Conservation (phyloP, 768 basidiomycete genomes). For the Rhodosporidiobolus sp. region DNA sequence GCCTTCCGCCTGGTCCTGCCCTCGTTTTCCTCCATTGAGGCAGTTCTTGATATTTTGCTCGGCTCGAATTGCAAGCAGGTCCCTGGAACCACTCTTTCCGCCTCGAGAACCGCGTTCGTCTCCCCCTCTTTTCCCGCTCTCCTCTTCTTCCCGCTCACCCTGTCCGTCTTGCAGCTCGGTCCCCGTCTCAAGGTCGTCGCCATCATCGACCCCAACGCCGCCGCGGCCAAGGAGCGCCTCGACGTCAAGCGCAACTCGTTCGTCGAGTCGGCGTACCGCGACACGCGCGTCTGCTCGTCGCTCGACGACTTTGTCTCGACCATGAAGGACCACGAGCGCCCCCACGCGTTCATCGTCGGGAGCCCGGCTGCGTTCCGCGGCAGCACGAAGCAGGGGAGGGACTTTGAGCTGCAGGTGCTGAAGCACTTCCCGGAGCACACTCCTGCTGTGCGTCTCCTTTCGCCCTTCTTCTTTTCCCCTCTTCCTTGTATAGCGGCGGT, state of each 20-base stretch:
- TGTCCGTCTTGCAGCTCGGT: slow-evolving; percentile 64
- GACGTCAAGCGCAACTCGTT: slow-evolving; percentile 88
- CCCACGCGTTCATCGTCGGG: slow-evolving; percentile 43
- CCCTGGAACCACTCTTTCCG: slow-evolving; percentile 53
- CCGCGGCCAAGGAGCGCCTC: slow-evolving; percentile 74
- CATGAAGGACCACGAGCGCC: slow-evolving; percentile 32
- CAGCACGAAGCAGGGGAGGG: slow-evolving; percentile 37
- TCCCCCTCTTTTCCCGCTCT: neutral
- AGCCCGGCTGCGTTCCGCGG: slow-evolving; percentile 45
- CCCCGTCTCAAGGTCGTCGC: slow-evolving; percentile 93
- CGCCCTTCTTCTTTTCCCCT: neutral
- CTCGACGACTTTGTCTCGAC: slow-evolving; percentile 42
- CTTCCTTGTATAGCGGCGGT: neutral
- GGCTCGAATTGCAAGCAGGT: neutral
- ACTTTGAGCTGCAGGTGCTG: slow-evolving; percentile 43
- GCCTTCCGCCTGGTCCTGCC: neutral
- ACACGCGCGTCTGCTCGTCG: slow-evolving; percentile 73
- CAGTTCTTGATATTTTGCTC: too few species aligned
- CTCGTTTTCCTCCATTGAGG: neutral
- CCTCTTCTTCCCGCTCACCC: neutral
- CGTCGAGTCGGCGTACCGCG: slow-evolving; percentile 86
- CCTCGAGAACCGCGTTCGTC: slow-evolving; percentile 47
- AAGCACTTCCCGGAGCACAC: slow-evolving; percentile 56
- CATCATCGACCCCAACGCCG: slow-evolving; percentile 82
- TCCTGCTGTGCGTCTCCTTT: slow-evolving; percentile 20